Evolutionary conservation across 1,284 basidiomycete species (phyloP).

Genomic region (Rhodotorula sp.): DNA sequence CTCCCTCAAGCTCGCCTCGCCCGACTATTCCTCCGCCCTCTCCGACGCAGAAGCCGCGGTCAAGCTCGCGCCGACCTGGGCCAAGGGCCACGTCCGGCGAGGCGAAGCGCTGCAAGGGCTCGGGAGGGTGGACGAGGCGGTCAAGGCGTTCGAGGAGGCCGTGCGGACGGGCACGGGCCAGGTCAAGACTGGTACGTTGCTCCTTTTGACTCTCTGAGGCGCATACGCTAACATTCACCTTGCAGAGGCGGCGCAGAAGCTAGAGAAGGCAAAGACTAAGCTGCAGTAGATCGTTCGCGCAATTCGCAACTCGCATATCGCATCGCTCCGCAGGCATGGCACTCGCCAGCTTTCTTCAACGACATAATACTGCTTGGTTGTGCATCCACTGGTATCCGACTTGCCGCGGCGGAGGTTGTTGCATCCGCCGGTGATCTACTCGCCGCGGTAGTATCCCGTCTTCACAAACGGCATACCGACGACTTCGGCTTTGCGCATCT

Average conservation of each 20-base stretch:
- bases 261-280: conserved; percentile 15
- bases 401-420: no score
- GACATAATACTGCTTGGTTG: no score
- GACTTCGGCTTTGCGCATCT: conserved; percentile 67
- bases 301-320: background rate
- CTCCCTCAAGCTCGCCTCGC: conserved; percentile 18
- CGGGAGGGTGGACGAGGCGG: conserved; percentile 15
- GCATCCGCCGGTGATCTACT: background rate
- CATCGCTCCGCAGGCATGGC: background rate
- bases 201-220: background rate
- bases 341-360: no score
- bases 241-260: conserved; percentile 28
- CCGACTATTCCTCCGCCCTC: conserved; percentile 20
- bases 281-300: background rate
- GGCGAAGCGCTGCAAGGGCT: conserved; percentile 39
- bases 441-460: conserved; percentile 65
- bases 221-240: no score
- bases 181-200: conserved; percentile 26
- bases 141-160: conserved; percentile 34
- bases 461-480: conserved; percentile 77
- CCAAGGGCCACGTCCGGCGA: conserved; percentile 39
- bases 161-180: conserved; percentile 20
- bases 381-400: no score
- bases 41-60: conserved; percentile 34
- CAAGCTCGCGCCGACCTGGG: conserved; percentile 30